phyloP scores from a whole-genome alignment of 441 rosid species.

The Erodium trifolium region DNA sequence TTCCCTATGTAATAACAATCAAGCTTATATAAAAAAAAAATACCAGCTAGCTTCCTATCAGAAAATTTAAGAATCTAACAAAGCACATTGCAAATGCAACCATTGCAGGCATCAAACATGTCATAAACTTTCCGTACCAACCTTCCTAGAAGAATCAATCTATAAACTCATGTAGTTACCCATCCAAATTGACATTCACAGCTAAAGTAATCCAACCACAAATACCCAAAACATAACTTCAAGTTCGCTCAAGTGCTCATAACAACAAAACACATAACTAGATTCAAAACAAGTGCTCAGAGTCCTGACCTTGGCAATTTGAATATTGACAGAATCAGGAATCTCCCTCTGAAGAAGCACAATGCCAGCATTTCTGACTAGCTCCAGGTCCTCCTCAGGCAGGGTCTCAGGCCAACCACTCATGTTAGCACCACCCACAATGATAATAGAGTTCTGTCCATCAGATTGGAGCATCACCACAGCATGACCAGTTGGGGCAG shows the following conservation, averaged over 20 bases:
- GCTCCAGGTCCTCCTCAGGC: constrained; percentile 42
- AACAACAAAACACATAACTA: background rate
- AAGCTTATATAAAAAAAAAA: background rate
- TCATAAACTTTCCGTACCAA: background rate
- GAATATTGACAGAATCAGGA: constrained; percentile 77
- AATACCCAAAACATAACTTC: background rate
- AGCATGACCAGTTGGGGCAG: constrained; percentile 81
- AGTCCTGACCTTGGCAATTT: constrained; percentile 63
- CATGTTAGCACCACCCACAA: constrained; percentile 87
- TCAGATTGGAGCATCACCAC: constrained; percentile 82
- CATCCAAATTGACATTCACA: background rate
- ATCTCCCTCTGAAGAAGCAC: constrained; percentile 81
- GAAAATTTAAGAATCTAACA: background rate
- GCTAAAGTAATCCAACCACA: background rate
- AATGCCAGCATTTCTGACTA: constrained; percentile 70
- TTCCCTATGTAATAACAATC: background rate
- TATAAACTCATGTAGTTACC: background rate
- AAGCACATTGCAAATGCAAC: background rate
- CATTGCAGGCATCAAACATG: background rate
- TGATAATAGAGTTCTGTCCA: constrained; percentile 83
- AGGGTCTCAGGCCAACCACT: constrained; percentile 59
- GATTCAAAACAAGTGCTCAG: background rate
- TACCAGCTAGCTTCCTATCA: background rate
- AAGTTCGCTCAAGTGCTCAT: background rate
- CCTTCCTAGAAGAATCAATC: background rate